These are phyloP conservation scores for Urtica urens DNA, from an alignment of 306 rosid species.

Conservation along the genomic window DNA sequence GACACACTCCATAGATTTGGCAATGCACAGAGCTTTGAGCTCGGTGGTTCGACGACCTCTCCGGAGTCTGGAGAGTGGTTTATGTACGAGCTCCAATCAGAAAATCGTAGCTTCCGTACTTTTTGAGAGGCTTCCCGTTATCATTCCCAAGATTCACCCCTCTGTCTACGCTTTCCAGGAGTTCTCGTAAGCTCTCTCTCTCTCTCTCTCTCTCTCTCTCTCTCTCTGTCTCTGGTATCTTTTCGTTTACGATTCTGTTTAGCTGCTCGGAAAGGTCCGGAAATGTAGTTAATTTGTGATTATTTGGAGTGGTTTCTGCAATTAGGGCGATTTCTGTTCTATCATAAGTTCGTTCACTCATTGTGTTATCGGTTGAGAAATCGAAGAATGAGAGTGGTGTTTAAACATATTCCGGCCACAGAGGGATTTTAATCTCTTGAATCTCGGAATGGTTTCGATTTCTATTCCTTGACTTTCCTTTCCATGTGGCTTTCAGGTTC, in stretches of 20 bases:
- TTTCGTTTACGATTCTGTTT: constrained; percentile 1
- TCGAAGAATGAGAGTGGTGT: no score
- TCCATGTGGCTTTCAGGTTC: constrained; percentile 32
- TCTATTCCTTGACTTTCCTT: constrained; percentile 7
- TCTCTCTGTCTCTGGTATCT: no score
- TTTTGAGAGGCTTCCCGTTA: constrained; percentile 86
- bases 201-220: no score
- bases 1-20: not conserved
- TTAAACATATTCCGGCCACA: no score
- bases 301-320: not conserved
- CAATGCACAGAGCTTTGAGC: constrained; percentile 50
- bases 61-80: constrained; percentile 34
- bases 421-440: no score
- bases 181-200: constrained; percentile 47
- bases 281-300: not conserved
- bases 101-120: constrained; percentile 76
- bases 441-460: no score
- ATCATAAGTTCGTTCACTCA: no score
- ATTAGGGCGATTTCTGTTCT: not conserved
- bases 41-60: constrained; percentile 32
- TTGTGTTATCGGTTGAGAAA: no score
- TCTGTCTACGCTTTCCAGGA: constrained; percentile 79
- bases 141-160: constrained; percentile 85
- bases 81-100: constrained; percentile 44
- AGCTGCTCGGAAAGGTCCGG: constrained; percentile 1